A percentile compares a stretch with the other conserved stretches of the same genome.
phyloP scores from a whole-genome alignment of 768 basidiomycete genomes.

The Jaapia argillacea region DNA sequence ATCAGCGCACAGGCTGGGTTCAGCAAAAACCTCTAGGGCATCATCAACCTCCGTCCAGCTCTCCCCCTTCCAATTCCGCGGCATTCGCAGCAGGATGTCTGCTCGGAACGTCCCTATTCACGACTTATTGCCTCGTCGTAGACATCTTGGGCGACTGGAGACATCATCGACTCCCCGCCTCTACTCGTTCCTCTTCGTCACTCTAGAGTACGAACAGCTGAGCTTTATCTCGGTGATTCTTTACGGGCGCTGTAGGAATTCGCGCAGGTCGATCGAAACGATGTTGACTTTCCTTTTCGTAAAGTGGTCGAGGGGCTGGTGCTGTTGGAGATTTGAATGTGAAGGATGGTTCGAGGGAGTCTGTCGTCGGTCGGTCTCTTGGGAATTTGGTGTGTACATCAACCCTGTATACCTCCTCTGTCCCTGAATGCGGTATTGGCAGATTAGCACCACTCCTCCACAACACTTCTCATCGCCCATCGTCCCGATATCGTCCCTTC shows the following conservation, averaged over 20 bases:
- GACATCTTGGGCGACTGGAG: no score
- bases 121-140: no score
- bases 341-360: slow-evolving; percentile 66
- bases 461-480: slow-evolving; percentile 38
- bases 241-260: slow-evolving; percentile 52
- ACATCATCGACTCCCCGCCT: no score
- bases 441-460: slow-evolving; percentile 55
- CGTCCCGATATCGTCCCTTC: slow-evolving; percentile 38
- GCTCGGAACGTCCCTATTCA: no score
- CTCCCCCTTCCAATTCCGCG: no score
- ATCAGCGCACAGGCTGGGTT: no score
- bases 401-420: neutral
- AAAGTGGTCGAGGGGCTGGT: slow-evolving; percentile 30
- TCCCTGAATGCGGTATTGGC: neutral
- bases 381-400: slow-evolving; percentile 48
- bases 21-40: no score
- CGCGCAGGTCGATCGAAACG: slow-evolving; percentile 58
- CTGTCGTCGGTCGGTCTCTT: slow-evolving; percentile 54
- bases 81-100: no score
- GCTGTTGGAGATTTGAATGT: slow-evolving; percentile 65
- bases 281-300: slow-evolving; percentile 61
- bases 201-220: slow-evolving; percentile 34
- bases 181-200: slow-evolving; percentile 29
- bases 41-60: no score
- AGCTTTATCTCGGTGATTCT: slow-evolving; percentile 49